Base-by-base conservation (phyloP, 805 yeast species). In the Starmerella vaccinii region DNA sequence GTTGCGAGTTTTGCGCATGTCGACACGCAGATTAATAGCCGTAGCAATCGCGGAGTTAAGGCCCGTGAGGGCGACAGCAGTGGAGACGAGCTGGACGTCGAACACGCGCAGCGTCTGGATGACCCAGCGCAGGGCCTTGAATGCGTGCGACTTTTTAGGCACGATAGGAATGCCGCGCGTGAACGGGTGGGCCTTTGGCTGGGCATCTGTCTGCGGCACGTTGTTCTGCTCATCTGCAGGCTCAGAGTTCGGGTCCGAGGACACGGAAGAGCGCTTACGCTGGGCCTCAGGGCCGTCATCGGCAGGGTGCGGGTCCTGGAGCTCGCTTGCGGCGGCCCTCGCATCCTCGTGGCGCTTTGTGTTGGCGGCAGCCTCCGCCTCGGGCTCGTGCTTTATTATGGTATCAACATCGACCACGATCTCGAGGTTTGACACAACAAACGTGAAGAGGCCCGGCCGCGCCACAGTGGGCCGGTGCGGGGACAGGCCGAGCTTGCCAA, bases 391-490 rank as follows among this genome's bases (percentile, higher is more conserved):
- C 26, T 39, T 53, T 49, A 34, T 51, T 30, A 51, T 39, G 40
- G 38, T 48, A 26, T 47, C 46, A 6, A 59, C 47, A 29, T 68
- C 70, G 32, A 64, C 48, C 12, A 57, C 52, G 18, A 70, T 42
- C 30, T 67, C 69, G 16, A 65, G 53, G 23, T 64, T 65, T 19
- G 61, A 51, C 37, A 69, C 56, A 19, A 62, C 47, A 30, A 70
- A 50, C 30, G 66, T 61, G 40, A 69, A 42, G 65, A 70, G 66
- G 1, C 71, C 71, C 4, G 73, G 73, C 12, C 67, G 52, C 6
- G 72, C 68, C 27, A 68, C 66, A 4, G 69, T 65, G 4, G 73
- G 72, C 4, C 72, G 59, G 48, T 68, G 72, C 13, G 71, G 57
- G 15, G 59, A 44, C 5, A 70, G 47, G 13, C 71, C 70, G 5